Evolutionary conservation across 441 rosid genomes (phyloP).

Genomic region (Corymbia citriodora): DNA sequence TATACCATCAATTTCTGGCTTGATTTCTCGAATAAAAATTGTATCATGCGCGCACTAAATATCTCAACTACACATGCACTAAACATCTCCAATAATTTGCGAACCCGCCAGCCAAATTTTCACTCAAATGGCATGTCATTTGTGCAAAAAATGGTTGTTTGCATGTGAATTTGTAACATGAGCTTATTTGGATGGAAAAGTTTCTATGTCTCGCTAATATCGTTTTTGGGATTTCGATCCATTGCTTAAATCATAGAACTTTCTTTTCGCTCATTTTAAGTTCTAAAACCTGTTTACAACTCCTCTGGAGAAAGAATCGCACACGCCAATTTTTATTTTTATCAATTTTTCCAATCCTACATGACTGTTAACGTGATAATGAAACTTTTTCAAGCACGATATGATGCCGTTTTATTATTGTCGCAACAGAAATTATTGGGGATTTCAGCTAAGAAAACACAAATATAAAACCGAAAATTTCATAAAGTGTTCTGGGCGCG

Average conservation of each 20-base stretch:
- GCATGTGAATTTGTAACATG: too few species aligned
- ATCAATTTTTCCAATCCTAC: background rate
- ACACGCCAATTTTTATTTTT: background rate
- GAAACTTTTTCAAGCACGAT: background rate
- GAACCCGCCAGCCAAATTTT: too few species aligned
- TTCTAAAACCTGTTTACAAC: background rate
- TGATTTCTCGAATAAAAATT: too few species aligned
- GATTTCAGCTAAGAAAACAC: background rate
- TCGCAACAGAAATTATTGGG: rapidly evolving
- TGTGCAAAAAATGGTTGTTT: too few species aligned
- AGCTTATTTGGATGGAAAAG: too few species aligned
- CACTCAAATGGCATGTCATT: too few species aligned
- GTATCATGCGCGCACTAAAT: too few species aligned
- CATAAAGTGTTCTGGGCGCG: too few species aligned
- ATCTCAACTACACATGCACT: too few species aligned
- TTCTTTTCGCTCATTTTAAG: background rate
- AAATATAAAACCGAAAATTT: background rate
- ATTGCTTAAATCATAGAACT: background rate
- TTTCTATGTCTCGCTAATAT: background rate
- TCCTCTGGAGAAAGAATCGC: background rate
- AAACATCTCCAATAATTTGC: too few species aligned
- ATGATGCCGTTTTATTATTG: background rate
- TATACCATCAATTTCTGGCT: too few species aligned
- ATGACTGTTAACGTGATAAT: background rate
- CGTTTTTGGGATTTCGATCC: background rate